phyloP scores from a whole-genome alignment of 495 filamentous ascomycete species.

The Penicillium bialowiezense region DNA sequence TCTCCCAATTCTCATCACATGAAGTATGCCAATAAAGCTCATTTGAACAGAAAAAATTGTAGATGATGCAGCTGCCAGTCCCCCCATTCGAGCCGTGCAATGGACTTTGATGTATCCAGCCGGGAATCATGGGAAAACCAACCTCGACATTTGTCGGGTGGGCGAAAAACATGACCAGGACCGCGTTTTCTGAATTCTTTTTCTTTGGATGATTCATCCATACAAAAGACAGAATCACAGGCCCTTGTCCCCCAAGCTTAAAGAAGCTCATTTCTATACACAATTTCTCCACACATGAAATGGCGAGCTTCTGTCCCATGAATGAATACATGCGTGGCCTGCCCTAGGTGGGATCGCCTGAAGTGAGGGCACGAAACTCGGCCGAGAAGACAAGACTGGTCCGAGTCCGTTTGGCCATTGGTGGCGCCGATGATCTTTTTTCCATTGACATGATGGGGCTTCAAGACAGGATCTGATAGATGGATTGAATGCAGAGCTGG shows the following conservation, averaged over 20 bases:
- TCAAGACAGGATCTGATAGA: too few species aligned
- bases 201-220: too few species aligned
- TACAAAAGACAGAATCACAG: too few species aligned
- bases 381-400: not conserved
- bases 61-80: not conserved
- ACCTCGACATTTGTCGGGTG: not conserved
- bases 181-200: not conserved
- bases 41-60: not conserved
- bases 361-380: not conserved
- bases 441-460: too few species aligned
- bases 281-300: too few species aligned
- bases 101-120: not conserved
- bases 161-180: conserved; percentile 6
- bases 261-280: too few species aligned
- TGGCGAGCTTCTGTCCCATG: not conserved
- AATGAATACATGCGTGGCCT: not conserved
- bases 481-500: too few species aligned
- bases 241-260: too few species aligned
- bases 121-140: conserved; percentile 4
- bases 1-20: not conserved
- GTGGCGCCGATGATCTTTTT: too few species aligned
- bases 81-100: conserved; percentile 2
- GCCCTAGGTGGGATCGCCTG: not conserved
- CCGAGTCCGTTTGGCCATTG: not conserved
- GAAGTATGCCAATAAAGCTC: not conserved